Percentiles rank a stretch among this genome's conserved stretches.
Conservation (phyloP, 2,329 filamentous ascomycete species). For the Curvularia sp. region DNA sequence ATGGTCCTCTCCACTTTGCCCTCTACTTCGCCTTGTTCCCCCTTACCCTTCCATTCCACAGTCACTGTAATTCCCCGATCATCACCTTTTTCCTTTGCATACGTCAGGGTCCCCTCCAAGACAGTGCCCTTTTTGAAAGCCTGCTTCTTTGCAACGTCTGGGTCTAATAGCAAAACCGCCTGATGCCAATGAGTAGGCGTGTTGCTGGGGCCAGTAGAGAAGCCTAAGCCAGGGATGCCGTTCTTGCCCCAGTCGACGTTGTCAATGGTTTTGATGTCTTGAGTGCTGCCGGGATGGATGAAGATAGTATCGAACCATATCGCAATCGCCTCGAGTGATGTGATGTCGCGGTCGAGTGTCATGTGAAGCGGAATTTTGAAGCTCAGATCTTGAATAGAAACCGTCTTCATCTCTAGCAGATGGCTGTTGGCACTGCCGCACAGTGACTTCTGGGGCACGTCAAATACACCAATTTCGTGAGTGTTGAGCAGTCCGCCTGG, state of each 20-base stretch:
- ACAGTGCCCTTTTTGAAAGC: constrained; percentile 64
- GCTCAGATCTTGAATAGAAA: constrained; percentile 73
- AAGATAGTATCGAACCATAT: constrained; percentile 98
- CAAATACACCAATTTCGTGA: constrained; percentile 43
- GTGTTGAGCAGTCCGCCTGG: constrained; percentile 79
- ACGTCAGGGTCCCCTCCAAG: constrained; percentile 72
- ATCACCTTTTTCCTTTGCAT: constrained; percentile 65
- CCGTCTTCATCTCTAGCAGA: constrained; percentile 77
- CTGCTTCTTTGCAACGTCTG: constrained; percentile 57
- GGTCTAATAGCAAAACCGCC: constrained; percentile 74
- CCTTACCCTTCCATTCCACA: constrained; percentile 48
- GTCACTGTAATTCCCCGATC: constrained; percentile 52
- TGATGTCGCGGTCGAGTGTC: constrained; percentile 66
- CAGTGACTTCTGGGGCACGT: constrained; percentile 39
- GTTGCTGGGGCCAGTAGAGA: constrained; percentile 82
- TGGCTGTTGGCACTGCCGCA: constrained; percentile 70
- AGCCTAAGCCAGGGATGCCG: constrained; percentile 71
- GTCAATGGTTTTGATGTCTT: constrained; percentile 53
- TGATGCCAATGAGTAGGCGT: constrained; percentile 91
- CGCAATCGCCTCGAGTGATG: constrained; percentile 82
- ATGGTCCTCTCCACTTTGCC: constrained; percentile 46
- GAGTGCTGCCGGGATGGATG: constrained; percentile 60
- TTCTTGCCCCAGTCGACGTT: constrained; percentile 67
- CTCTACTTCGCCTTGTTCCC: constrained; percentile 36
- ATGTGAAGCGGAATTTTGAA: constrained; percentile 75